phyloP scores from a whole-genome alignment of 139 green algal genomes.

The Chlorella ohadii region DNA sequence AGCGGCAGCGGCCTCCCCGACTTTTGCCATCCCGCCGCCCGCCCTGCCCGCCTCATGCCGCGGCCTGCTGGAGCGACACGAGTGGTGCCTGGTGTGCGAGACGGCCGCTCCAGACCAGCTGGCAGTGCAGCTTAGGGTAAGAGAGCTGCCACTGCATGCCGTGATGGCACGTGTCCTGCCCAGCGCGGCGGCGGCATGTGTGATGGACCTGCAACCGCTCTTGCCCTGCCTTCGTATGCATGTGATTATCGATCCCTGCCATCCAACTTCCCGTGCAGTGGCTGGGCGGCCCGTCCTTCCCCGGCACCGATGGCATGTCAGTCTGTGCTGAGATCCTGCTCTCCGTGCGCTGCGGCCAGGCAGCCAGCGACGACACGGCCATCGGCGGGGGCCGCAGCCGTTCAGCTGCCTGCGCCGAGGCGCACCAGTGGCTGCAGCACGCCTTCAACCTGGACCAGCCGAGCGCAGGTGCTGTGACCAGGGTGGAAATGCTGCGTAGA shows the following conservation, averaged over 20 bases:
- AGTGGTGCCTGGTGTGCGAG: slow-evolving; percentile 4
- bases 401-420: neutral
- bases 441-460: neutral
- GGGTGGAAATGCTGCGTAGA: no score
- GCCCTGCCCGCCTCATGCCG: neutral
- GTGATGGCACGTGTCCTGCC: no score
- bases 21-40: neutral
- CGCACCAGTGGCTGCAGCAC: slow-evolving; percentile 13
- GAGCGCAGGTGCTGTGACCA: neutral
- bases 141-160: no score
- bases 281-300: slow-evolving; percentile 2
- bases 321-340: slow-evolving; percentile 10
- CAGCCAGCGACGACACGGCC: no score
- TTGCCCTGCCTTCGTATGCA: no score
- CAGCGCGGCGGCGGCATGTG: no score
- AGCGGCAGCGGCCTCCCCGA: neutral
- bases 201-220: no score
- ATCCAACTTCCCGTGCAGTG: neutral
- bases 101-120: neutral
- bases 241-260: no score
- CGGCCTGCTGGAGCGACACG: neutral
- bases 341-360: neutral
- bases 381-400: no score
- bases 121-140: neutral
- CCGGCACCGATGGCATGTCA: neutral